phyloP scores from a whole-genome alignment of 2,329 filamentous ascomycete species.

The Lithohypha guttulata region DNA sequence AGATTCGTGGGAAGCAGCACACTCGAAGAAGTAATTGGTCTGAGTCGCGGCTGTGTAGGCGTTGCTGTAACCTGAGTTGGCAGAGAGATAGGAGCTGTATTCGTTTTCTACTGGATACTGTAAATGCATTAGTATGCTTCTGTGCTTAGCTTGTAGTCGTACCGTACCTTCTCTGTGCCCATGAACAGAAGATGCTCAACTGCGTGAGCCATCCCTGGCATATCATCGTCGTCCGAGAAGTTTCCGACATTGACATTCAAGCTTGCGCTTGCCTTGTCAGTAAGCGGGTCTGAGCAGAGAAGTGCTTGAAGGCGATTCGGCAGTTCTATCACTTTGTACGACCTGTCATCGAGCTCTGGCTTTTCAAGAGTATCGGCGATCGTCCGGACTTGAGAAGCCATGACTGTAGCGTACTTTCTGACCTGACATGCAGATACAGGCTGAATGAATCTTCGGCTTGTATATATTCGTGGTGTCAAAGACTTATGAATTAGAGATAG shows the following conservation, averaged over 20 bases:
- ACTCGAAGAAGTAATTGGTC: slow-evolving; percentile 97
- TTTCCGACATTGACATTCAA: slow-evolving; percentile 94
- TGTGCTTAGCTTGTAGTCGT: background rate
- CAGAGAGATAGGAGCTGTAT: slow-evolving; percentile 84
- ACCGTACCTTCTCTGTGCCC: slow-evolving; percentile 78
- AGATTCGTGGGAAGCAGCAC: slow-evolving; percentile 61
- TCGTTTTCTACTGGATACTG: slow-evolving; percentile 88
- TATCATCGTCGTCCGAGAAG: slow-evolving; percentile 81
- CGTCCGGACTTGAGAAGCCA: slow-evolving; percentile 22
- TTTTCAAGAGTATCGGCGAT: slow-evolving; percentile 68
- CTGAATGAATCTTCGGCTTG: too few species aligned
- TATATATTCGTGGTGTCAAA: too few species aligned
- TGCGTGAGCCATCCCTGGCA: slow-evolving; percentile 91
- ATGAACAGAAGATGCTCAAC: slow-evolving; percentile 96
- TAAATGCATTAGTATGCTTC: slow-evolving; percentile 9
- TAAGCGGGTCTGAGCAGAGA: slow-evolving; percentile 84
- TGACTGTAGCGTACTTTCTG: slow-evolving; percentile 19
- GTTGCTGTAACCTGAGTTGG: slow-evolving; percentile 85
- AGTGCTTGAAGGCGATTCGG: slow-evolving; percentile 82
- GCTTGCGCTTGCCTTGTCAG: slow-evolving; percentile 91
- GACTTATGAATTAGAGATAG: too few species aligned
- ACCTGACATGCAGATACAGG: background rate
- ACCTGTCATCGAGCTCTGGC: slow-evolving; percentile 71
- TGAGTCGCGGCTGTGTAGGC: slow-evolving; percentile 88
- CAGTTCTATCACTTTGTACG: slow-evolving; percentile 77